phyloP scores from a whole-genome alignment of 495 filamentous ascomycete species.

The Aspergillus haitiensis region DNA sequence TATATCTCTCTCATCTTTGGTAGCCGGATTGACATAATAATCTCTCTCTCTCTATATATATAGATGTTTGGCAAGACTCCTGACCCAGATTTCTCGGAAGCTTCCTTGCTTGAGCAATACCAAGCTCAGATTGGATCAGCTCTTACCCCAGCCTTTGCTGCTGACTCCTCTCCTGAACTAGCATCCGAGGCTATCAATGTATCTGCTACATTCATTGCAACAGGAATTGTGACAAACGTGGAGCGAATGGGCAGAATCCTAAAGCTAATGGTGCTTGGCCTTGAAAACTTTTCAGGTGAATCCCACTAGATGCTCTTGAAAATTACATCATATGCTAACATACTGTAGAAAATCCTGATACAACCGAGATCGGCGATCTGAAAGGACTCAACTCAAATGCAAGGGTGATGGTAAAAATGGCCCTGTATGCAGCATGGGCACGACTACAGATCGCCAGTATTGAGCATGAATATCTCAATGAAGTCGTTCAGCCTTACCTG shows the following conservation, averaged over 20 bases:
- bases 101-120: slow-evolving; percentile 93
- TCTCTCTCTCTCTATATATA: neutral
- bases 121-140: slow-evolving; percentile 98
- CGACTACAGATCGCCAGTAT: slow-evolving; percentile 94
- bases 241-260: slow-evolving; percentile 97
- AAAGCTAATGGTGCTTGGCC: slow-evolving; percentile 83
- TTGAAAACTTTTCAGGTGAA: slow-evolving; percentile 85
- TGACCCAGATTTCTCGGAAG: slow-evolving; percentile 95
- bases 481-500: slow-evolving; percentile 89
- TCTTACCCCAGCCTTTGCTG: slow-evolving; percentile 91
- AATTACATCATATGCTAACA: slow-evolving; percentile 16
- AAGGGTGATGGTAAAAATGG: slow-evolving; percentile 96
- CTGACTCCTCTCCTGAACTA: slow-evolving; percentile 92
- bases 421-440: slow-evolving; percentile 98
- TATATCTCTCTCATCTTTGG: slow-evolving; percentile 24
- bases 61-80: slow-evolving; percentile 92
- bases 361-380: slow-evolving; percentile 87
- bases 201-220: slow-evolving; percentile 95
- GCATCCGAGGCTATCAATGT: slow-evolving; percentile 95
- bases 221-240: slow-evolving; percentile 94
- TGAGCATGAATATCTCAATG: slow-evolving; percentile 84
- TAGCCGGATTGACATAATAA: slow-evolving; percentile 21
- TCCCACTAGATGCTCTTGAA: neutral
- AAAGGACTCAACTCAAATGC: slow-evolving; percentile 94
- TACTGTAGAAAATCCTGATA: slow-evolving; percentile 61